These are phyloP conservation scores for Aureobasidium sp. DNA, from an alignment of 2,329 filamentous ascomycete species.

Conservation along the genomic window DNA sequence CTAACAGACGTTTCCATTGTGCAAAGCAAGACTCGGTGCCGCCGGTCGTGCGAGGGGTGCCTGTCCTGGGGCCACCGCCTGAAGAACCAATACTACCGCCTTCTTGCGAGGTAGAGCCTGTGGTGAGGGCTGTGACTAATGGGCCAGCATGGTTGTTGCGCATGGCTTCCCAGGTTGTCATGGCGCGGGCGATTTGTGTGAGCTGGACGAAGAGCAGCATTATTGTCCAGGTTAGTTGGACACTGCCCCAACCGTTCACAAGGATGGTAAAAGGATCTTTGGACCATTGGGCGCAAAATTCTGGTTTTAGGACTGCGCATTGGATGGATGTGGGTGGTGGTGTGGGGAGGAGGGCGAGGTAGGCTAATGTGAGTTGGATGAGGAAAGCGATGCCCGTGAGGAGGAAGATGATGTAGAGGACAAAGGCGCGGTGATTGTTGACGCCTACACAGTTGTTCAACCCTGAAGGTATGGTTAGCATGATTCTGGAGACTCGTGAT, in stretches of 20 bases:
- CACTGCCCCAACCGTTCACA: conserved; percentile 65
- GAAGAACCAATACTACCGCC: conserved; percentile 61
- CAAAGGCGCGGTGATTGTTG: conserved; percentile 94
- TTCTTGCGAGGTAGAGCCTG: conserved; percentile 55
- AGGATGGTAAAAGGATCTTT: conserved; percentile 79
- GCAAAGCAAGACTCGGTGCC: conserved; percentile 58
- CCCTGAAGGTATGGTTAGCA: conserved; percentile 36
- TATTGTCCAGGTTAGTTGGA: conserved; percentile 92
- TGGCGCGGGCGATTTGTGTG: conserved; percentile 80
- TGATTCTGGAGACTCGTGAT: neutral
- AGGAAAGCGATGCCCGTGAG: conserved; percentile 66
- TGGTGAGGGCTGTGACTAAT: conserved; percentile 67
- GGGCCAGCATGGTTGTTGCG: conserved; percentile 59
- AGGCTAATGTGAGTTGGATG: conserved; percentile 63
- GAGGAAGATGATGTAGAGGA: conserved; percentile 78
- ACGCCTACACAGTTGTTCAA: conserved; percentile 92
- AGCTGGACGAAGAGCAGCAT: conserved; percentile 95
- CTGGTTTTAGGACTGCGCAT: conserved; percentile 70
- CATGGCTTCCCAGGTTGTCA: conserved; percentile 98
- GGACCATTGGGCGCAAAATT: conserved; percentile 67
- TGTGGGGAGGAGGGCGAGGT: conserved; percentile 53
- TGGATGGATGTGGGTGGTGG: conserved; percentile 33
- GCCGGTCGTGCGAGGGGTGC: conserved; percentile 30
- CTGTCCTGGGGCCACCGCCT: conserved; percentile 49
- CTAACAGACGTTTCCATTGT: conserved; percentile 76